Conservation (phyloP, 2,329 filamentous ascomycete species). For the Cadophora luteo-olivacea region DNA sequence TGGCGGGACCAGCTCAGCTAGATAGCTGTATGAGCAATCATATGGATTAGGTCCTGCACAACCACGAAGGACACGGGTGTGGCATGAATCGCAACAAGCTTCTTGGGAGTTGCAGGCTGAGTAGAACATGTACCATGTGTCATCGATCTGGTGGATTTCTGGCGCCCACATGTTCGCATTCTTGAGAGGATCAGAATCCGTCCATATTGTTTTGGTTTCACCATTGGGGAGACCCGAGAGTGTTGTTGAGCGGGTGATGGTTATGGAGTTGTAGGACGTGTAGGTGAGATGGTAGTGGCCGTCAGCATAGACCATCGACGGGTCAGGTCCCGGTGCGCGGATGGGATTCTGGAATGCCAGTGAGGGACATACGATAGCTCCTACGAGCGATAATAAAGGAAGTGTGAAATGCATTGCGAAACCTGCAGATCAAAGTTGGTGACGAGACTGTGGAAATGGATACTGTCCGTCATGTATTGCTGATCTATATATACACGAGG, state of each 20-base stretch:
- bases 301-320: slow-evolving; percentile 57
- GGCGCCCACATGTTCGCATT: slow-evolving; percentile 61
- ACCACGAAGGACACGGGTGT: background rate
- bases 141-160: slow-evolving; percentile 59
- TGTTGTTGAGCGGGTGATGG: slow-evolving; percentile 60
- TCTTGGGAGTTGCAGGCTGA: slow-evolving; percentile 51
- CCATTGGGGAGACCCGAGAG: slow-evolving; percentile 61
- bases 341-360: slow-evolving; percentile 58
- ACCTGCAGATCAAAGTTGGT: background rate
- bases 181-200: slow-evolving; percentile 50
- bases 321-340: slow-evolving; percentile 56
- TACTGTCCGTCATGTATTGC: too few relatives aligned
- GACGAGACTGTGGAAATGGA: too few relatives aligned
- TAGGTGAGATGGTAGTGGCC: slow-evolving; percentile 65
- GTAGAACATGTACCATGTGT: slow-evolving; percentile 62
- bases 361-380: background rate
- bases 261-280: slow-evolving; percentile 61
- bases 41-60: background rate
- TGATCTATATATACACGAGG: background rate
- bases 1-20: background rate
- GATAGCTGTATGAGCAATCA: background rate
- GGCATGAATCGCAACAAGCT: background rate
- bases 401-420: background rate
- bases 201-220: slow-evolving; percentile 44
- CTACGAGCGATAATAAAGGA: background rate